Conservation (phyloP, 73 alveolate genomes). For the Urostyla sp. region DNA sequence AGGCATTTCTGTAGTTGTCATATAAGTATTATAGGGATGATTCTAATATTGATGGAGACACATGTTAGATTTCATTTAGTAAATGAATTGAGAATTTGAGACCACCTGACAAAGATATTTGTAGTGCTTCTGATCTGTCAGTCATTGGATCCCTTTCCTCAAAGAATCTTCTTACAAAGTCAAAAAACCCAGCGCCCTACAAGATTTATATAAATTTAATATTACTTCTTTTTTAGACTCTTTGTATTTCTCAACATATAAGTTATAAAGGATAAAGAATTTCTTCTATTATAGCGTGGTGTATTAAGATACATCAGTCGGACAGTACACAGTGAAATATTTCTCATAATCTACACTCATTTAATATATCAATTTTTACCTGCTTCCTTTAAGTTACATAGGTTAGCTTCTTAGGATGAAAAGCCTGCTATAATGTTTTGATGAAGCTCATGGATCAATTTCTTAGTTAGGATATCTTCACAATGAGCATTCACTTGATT, state of each 20-base stretch:
- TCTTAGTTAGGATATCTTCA: slow-evolving; percentile 51
- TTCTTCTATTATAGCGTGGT: slow-evolving; percentile 59
- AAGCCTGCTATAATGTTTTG: slow-evolving; percentile 67
- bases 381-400: slow-evolving; percentile 68
- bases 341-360: slow-evolving; percentile 42
- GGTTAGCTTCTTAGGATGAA: slow-evolving; percentile 59
- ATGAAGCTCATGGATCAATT: slow-evolving; percentile 59
- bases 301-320: slow-evolving; percentile 52
- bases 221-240: slow-evolving; percentile 54
- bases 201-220: not conserved
- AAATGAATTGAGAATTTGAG: slow-evolving; percentile 55
- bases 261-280: slow-evolving; percentile 54
- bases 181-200: slow-evolving; percentile 60
- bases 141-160: slow-evolving; percentile 47
- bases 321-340: slow-evolving; percentile 54
- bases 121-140: slow-evolving; percentile 44
- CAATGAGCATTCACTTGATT: slow-evolving; percentile 48
- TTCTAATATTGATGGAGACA: slow-evolving; percentile 34
- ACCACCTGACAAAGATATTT: slow-evolving; percentile 43
- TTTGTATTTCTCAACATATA: slow-evolving; percentile 47
- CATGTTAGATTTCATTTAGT: slow-evolving; percentile 38
- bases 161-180: slow-evolving; percentile 62
- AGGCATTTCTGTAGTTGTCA: slow-evolving; percentile 32
- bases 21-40: slow-evolving; percentile 50
- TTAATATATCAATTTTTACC: slow-evolving; percentile 36